Base-by-base conservation (phyloP, 371 early-diverging fungal genomes). In the Massospora cicadina region DNA sequence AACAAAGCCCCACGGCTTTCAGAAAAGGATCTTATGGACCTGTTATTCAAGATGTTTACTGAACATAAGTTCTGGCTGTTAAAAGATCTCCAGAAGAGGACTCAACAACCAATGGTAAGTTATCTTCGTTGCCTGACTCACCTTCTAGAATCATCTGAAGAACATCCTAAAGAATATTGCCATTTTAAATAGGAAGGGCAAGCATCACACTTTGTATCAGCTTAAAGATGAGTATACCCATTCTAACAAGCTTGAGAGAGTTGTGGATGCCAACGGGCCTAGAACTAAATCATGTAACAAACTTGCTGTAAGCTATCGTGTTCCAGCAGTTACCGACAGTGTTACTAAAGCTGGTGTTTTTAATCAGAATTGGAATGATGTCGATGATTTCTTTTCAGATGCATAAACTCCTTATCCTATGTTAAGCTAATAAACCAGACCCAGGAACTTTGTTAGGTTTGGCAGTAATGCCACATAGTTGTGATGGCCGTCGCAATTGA, bases 201-300 rank as follows among this genome's bases (percentile, higher is more conserved):
- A 27, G 57, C 57, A 57, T 27, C 57, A 57, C 26, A 57, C 57
- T 10, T 26, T 57, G 5, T 57, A 57, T 27, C 57, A 57, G 57
- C 57, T 57, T 26, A 57, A 57, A 21, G 57, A n/a, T 57, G 57
- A 57, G 21, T 57, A 57, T 26, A 43, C 17, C 10, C 10, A 5
- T 43, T 5, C 10, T 17, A 43, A 10, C 17, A 43, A 17, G 5
- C 43, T 10, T 17, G 43, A 43, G 17, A 43, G 43, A 17, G 17
- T 17, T 10, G 43, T 17, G 17, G 43, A 43, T 10, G 43, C 5
- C 5, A 17, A 43, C 17, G 43, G 43, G 5, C 43, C 43, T 43
- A 43, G 5, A 17, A 43, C 5, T 17, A 43, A 43, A 5, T 17
- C 43, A 10, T 43, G 17, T 17, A 43, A 43, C 43, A 43, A 43